phyloP scores from a whole-genome alignment of 306 rosid species.

The Corylus avellana region DNA sequence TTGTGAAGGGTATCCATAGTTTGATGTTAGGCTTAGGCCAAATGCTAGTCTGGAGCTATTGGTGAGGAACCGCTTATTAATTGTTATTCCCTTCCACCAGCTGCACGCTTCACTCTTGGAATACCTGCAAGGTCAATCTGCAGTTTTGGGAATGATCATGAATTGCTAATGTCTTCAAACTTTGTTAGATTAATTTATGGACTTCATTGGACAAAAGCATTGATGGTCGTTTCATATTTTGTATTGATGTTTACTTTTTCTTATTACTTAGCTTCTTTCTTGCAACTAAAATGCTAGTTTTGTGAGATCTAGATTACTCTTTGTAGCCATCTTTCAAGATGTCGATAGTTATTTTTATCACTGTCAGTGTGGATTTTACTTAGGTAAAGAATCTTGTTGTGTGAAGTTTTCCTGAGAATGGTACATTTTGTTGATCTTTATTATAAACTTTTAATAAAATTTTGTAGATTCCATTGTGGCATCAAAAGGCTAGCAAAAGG shows the following conservation, averaged over 20 bases:
- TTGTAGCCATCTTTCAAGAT: not conserved
- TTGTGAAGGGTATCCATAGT: not conserved
- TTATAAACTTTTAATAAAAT: slow-evolving; percentile 18
- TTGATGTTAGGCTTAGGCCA: not conserved
- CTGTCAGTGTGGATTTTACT: not conserved
- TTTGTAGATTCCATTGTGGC: slow-evolving; percentile 76
- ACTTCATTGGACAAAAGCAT: not conserved
- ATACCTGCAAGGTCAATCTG: not conserved
- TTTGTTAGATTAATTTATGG: not conserved
- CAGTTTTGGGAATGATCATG: not conserved
- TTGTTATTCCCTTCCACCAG: not conserved
- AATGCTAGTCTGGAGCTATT: not conserved
- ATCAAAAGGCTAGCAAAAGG: slow-evolving; percentile 74
- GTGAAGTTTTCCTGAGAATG: not conserved
- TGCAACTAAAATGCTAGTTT: not conserved
- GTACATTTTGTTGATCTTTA: not conserved
- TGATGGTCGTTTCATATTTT: not conserved
- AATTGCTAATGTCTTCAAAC: not conserved
- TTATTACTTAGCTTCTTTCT: not conserved
- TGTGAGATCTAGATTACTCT: not conserved
- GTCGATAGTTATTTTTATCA: not conserved
- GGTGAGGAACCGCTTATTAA: not conserved
- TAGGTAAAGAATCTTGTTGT: not conserved
- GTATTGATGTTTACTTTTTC: not conserved
- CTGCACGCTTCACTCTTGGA: not conserved